Base-by-base conservation (phyloP, 257 asterid genomes). In the Solanum habrochaites region DNA sequence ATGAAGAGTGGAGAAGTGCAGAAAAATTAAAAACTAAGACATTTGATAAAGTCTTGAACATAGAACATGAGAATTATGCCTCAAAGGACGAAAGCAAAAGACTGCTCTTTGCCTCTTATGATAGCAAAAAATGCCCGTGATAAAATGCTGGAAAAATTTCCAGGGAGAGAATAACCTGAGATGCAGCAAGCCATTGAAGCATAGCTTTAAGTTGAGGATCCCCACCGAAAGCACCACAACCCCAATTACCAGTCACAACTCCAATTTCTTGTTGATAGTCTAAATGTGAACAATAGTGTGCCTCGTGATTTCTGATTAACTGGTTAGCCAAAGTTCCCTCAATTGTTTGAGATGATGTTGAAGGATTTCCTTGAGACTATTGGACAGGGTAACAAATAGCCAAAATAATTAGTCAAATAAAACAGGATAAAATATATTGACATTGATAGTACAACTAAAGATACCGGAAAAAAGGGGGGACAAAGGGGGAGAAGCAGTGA, bases 201-300 rank as follows among this genome's bases (percentile, higher is more conserved):
- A 92, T 91, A 75, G 90, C 95, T 93, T 97, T 95, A 77, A 97
- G 88, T 90, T 97, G 94, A 62, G 98, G 98, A 87, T 97, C 98
- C 12, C 99, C 99, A 6, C 98, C 98, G 80, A 96, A 96, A 18
- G 98, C 98, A 82, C 99, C 98, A 89, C 99, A 96, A 11, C 99
- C 98, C 99, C 99, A 97, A 80, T 97, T 97, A 10, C 99, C 99
- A 1, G 99, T 97, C 21, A 90, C 98, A 82, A 97, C 88, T 35
- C 98, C 99, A 85, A 93, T 89, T 89, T 86, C 90, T 62, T 73
- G 89, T 49, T 88, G 87, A 67, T 71, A 5, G 20, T 43, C 86
- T 67, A 43, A 72, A 56, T 52, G 56, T 49, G 74, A 85, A 73
- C 23, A 60, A 42, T 32, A 56, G 82, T 87, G 82, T 56, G 42